phyloP scores from a whole-genome alignment of 441 rosid genomes.

The Pelargonium australe region DNA sequence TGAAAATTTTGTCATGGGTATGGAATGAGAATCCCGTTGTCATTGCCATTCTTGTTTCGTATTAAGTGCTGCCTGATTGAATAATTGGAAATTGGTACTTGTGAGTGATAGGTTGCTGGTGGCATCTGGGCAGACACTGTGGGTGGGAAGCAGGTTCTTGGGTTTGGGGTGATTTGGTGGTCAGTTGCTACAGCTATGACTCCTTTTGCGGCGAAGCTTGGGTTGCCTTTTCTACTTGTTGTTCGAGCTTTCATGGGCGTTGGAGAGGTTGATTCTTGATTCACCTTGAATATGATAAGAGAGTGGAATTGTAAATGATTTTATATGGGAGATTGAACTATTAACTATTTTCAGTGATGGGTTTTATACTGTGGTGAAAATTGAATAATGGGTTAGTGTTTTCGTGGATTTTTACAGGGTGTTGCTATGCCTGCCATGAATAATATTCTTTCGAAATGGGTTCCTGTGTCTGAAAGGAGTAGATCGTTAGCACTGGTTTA shows the following conservation, averaged over 20 bases:
- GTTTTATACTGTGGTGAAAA: neutral
- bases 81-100: too few species aligned
- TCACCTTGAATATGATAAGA: neutral
- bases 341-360: neutral
- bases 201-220: slow-evolving; percentile 78
- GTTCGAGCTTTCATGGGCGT: slow-evolving; percentile 89
- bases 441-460: slow-evolving; percentile 86
- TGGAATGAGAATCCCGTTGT: too few species aligned
- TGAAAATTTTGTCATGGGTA: too few species aligned
- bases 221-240: slow-evolving; percentile 71
- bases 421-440: slow-evolving; percentile 99
- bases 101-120: slow-evolving; percentile 64
- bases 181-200: slow-evolving; percentile 76
- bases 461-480: slow-evolving; percentile 87
- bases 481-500: slow-evolving; percentile 83
- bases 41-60: too few species aligned
- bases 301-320: neutral
- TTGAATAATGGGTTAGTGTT: neutral
- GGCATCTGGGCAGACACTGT: slow-evolving; percentile 93
- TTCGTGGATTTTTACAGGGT: slow-evolving; percentile 41
- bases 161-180: slow-evolving; percentile 91
- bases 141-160: slow-evolving; percentile 77
- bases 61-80: too few species aligned
- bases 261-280: slow-evolving; percentile 54
- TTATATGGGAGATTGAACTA: too few species aligned